Conservation (phyloP, 2,329 filamentous ascomycete species). For the Sclerotinia sclerotiorum region DNA sequence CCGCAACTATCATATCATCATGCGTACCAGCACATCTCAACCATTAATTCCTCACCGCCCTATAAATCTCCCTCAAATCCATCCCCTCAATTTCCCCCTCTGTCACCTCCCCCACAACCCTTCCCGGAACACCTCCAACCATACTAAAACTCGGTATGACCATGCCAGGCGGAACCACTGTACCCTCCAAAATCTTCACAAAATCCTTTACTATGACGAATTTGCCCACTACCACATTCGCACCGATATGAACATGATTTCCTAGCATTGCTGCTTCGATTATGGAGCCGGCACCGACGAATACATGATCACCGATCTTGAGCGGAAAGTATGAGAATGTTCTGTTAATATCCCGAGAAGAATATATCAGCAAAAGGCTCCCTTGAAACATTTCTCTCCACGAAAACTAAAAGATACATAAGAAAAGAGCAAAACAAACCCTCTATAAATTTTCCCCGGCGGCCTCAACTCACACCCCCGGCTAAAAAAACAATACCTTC, state of each 20-base stretch:
- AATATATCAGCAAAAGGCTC: conserved; percentile 3
- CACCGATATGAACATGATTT: conserved; percentile 82
- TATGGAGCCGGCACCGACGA: conserved; percentile 72
- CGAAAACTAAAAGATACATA: not conserved
- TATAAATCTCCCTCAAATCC: conserved; percentile 64
- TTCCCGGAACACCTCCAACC: conserved; percentile 79
- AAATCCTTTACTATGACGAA: conserved; percentile 94
- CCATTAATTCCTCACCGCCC: conserved; percentile 56
- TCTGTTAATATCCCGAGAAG: conserved; percentile 28
- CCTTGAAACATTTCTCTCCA: not conserved
- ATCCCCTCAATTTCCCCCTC: conserved; percentile 67
- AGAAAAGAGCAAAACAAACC: conserved; percentile 44
- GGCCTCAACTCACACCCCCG: conserved; percentile 77
- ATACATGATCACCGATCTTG: conserved; percentile 92
- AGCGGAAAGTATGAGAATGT: conserved; percentile 81
- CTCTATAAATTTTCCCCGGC: conserved; percentile 78
- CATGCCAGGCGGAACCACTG: conserved; percentile 82
- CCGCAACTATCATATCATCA: not conserved
- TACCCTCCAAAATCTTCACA: conserved; percentile 80
- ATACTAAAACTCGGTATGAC: conserved; percentile 90
- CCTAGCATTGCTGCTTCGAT: conserved; percentile 83
- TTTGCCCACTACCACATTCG: conserved; percentile 73
- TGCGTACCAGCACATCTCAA: not conserved
- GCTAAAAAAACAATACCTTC: conserved; percentile 86
- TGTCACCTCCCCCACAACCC: conserved; percentile 77